phyloP scores from a whole-genome alignment of 2,329 filamentous ascomycete genomes.

The Aschersonia sp. region DNA sequence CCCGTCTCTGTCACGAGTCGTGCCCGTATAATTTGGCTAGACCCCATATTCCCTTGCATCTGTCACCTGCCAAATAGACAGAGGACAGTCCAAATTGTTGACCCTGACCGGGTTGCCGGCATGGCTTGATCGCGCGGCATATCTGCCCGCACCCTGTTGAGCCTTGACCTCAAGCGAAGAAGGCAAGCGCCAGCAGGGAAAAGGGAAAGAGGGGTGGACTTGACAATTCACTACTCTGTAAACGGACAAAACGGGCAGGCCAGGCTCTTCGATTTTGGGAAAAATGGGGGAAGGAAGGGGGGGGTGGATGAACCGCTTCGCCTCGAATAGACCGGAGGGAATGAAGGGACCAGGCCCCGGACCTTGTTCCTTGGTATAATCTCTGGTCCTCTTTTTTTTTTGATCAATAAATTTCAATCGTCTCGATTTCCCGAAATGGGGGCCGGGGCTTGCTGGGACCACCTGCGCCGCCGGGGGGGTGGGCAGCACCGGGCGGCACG shows the following conservation, averaged over 20 bases:
- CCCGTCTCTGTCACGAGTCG: no score
- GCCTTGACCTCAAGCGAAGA: not conserved
- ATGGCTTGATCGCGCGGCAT: not conserved
- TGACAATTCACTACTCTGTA: no score
- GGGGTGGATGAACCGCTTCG: no score
- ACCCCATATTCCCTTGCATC: not conserved
- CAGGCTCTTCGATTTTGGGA: no score
- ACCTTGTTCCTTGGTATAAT: no score
- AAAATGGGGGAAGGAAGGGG: no score
- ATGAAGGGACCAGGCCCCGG: no score
- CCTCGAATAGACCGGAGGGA: no score
- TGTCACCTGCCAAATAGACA: not conserved
- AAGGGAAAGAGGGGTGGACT: no score
- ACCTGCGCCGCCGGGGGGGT: not conserved
- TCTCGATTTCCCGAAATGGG: not conserved
- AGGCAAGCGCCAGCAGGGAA: not conserved
- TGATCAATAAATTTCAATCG: not conserved
- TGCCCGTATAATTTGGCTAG: not conserved
- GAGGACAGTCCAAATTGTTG: not conserved
- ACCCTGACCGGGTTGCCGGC: not conserved
- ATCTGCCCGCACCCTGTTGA: not conserved
- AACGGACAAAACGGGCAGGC: no score
- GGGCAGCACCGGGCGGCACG: no score
- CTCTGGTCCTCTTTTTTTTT: no score
- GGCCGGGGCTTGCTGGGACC: not conserved